Evolutionary conservation across 1,284 basidiomycete species (phyloP).

Genomic region (Microbotryum saponariae): DNA sequence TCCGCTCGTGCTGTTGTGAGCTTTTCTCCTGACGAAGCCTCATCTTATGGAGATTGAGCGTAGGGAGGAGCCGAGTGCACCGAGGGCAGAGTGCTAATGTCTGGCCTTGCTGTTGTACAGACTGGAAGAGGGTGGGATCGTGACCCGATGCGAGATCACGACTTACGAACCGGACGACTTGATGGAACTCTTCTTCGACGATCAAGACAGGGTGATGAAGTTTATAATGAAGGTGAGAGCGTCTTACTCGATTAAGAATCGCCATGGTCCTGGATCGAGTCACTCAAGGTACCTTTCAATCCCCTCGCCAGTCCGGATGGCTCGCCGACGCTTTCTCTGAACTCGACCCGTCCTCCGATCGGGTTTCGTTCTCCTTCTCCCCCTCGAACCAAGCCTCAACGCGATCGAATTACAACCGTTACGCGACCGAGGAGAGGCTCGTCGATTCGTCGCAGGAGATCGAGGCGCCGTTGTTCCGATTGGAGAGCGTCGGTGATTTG

Average conservation of each 20-base stretch:
- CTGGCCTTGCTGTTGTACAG: slow-evolving; percentile 44
- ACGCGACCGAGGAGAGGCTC: slow-evolving; percentile 18
- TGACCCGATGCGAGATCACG: slow-evolving; percentile 77
- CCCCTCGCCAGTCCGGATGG: slow-evolving; percentile 64
- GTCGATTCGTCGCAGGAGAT: slow-evolving; percentile 13
- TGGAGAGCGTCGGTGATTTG: slow-evolving; percentile 68
- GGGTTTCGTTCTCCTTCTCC: slow-evolving; percentile 65
- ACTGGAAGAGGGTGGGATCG: slow-evolving; percentile 76
- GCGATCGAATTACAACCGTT: slow-evolving; percentile 13
- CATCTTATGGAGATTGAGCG: too few relatives aligned
- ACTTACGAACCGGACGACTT: slow-evolving; percentile 77
- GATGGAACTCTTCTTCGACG: slow-evolving; percentile 70
- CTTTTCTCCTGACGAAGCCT: slow-evolving; percentile 20
- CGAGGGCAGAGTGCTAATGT: too few relatives aligned
- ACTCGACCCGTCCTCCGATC: slow-evolving; percentile 72
- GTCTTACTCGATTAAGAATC: too few relatives aligned
- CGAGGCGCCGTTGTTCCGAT: slow-evolving; percentile 58
- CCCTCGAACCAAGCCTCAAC: slow-evolving; percentile 4
- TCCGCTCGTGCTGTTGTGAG: slow-evolving; percentile 76
- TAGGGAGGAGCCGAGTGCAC: too few relatives aligned
- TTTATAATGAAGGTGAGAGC: slow-evolving; percentile 71
- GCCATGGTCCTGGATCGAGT: neutral
- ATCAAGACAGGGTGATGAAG: slow-evolving; percentile 60
- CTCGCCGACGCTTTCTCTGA: slow-evolving; percentile 84
- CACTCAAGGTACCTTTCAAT: neutral